Conservation (phyloP, 2,329 filamentous ascomycete species). For the Penicillium concentricum region DNA sequence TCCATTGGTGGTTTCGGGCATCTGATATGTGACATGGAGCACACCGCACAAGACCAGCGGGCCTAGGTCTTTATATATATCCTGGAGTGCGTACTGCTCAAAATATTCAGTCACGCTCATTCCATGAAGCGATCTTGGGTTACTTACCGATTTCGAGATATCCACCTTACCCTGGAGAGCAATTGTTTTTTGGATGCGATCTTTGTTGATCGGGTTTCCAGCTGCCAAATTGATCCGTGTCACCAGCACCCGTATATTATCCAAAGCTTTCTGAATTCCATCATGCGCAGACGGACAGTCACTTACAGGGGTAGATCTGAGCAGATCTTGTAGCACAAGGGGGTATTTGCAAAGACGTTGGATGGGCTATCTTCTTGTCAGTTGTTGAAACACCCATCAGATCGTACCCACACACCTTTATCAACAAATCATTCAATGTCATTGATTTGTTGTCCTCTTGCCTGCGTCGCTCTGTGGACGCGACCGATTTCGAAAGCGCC, state of each 20-base stretch:
- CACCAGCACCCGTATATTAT: conserved; percentile 70
- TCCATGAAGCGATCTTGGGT: background rate
- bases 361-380: conserved; percentile 65
- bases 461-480: conserved; percentile 64
- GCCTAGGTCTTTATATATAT: conserved; percentile 75
- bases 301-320: conserved; percentile 76
- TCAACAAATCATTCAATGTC: conserved; percentile 80
- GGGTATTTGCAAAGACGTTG: conserved; percentile 91
- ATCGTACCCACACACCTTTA: conserved; percentile 63
- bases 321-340: conserved; percentile 77
- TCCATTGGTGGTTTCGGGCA: conserved; percentile 64
- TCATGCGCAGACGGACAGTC: conserved; percentile 83
- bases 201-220: conserved; percentile 68
- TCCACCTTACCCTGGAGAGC: conserved; percentile 76
- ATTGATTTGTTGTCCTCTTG: conserved; percentile 70
- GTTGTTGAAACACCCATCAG: background rate
- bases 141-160: conserved; percentile 68
- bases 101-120: background rate
- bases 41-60: conserved; percentile 79
- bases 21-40: conserved; percentile 80
- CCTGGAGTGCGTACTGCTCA: conserved; percentile 37
- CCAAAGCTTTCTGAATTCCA: conserved; percentile 71
- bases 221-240: conserved; percentile 81
- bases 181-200: conserved; percentile 77
- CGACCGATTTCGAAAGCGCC: conserved; percentile 71